phyloP scores from a whole-genome alignment of 2,329 filamentous ascomycete species.

The Fonsecaea monophora region DNA sequence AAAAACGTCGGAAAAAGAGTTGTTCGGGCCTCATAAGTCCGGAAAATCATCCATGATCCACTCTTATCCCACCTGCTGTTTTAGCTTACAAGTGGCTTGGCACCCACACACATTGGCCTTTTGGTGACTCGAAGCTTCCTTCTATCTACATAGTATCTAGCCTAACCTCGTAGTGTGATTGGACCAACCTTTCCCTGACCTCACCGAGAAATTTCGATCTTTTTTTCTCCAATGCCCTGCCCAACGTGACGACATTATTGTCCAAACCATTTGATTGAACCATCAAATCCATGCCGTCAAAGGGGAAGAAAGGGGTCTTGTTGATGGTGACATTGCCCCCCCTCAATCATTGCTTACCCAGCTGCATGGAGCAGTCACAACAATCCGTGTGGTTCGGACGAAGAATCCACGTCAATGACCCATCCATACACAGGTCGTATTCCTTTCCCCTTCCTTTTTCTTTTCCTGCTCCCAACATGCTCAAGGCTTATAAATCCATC shows the following conservation, averaged over 20 bases:
- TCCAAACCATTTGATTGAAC: neutral
- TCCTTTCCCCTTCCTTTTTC: neutral
- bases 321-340: neutral
- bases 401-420: neutral
- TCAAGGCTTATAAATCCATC: constrained; percentile 16
- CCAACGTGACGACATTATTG: neutral
- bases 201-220: neutral
- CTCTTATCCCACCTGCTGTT: neutral
- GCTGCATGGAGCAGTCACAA: neutral
- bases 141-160: no score
- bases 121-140: no score
- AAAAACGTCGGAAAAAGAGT: neutral
- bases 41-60: constrained; percentile 1
- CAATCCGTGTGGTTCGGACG: neutral
- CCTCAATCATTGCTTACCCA: neutral
- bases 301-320: neutral
- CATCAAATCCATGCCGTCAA: neutral
- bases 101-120: no score
- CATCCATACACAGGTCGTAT: neutral
- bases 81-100: no score
- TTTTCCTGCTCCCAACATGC: neutral
- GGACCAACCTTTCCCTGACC: neutral
- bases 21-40: neutral
- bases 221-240: neutral
- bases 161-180: no score